Percentiles rank a stretch among this genome's conserved stretches.
These are phyloP conservation scores for Micromonas commoda DNA, from an alignment of 139 green algal species.

Conservation along the genomic window DNA sequence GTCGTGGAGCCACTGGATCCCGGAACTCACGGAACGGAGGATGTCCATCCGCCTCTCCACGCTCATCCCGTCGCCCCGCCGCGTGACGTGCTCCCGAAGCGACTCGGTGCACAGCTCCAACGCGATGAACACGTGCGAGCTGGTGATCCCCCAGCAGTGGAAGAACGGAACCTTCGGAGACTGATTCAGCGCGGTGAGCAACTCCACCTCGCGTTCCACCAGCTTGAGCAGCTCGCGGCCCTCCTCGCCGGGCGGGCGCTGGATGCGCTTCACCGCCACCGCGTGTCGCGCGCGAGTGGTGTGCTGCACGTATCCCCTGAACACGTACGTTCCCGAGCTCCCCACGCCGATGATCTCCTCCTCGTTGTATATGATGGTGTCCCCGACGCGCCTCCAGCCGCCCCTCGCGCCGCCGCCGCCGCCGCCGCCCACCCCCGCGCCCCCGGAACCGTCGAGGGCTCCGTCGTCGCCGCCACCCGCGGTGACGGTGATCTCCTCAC, in stretches of 20 bases:
- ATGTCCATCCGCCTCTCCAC: not conserved
- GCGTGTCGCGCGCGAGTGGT: constrained; percentile 18
- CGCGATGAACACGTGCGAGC: constrained; percentile 29
- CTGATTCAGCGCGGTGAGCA: constrained; percentile 18
- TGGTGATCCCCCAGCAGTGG: constrained; percentile 23
- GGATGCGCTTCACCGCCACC: constrained; percentile 25
- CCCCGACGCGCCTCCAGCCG: constrained; percentile 7
- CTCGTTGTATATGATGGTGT: constrained; percentile 25
- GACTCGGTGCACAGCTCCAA: constrained; percentile 23
- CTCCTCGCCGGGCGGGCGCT: constrained; percentile 8
- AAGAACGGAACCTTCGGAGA: constrained; percentile 26
- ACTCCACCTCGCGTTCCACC: constrained; percentile 28
- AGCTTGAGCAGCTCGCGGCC: constrained; percentile 13
- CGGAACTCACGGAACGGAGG: not conserved
- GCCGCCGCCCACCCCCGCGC: not conserved
- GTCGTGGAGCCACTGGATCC: constrained; percentile 21
- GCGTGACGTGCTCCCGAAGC: constrained; percentile 20
- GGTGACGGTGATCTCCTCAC: not conserved
- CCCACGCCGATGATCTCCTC: constrained; percentile 22
- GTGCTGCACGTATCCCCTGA: constrained; percentile 17
- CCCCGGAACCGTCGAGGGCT: not conserved
- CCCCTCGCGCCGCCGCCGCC: not conserved
- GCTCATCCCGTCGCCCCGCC: not conserved
- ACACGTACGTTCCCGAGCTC: constrained; percentile 10
- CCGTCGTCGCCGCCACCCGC: not conserved